phyloP scores from a whole-genome alignment of 2,329 filamentous ascomycete species.

The Claviceps paspali region DNA sequence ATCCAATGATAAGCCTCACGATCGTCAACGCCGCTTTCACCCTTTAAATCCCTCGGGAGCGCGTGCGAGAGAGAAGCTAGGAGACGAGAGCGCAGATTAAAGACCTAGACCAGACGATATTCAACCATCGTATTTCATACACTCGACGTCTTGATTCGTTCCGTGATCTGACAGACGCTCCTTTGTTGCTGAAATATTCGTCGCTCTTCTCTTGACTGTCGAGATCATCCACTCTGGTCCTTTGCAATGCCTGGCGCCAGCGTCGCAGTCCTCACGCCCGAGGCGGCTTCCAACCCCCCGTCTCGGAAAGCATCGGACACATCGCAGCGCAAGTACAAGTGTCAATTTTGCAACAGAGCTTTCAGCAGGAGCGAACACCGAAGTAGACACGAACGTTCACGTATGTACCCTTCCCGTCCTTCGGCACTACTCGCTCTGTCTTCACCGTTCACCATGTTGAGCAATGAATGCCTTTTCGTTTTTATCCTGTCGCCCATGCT shows the following conservation, averaged over 20 bases:
- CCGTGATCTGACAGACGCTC: conserved; percentile 7
- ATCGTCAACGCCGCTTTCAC: conserved; percentile 42
- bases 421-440: no score
- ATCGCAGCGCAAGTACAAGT: conserved; percentile 98
- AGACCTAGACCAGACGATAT: conserved; percentile 30
- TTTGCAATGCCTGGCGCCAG: conserved; percentile 54
- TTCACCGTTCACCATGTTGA: no score
- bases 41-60: conserved; percentile 58
- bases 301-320: conserved; percentile 61
- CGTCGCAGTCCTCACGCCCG: conserved; percentile 48
- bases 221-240: conserved; percentile 19
- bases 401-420: conserved; percentile 63
- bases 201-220: conserved; percentile 9
- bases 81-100: conserved; percentile 18
- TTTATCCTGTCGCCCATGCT: no score
- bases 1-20: conserved; percentile 37
- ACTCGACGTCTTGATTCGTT: conserved; percentile 13
- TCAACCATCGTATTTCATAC: conserved; percentile 41
- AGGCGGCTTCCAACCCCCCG: conserved; percentile 52
- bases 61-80: conserved; percentile 42
- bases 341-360: conserved; percentile 93
- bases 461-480: no score
- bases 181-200: conserved; percentile 10
- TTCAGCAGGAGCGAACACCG: conserved; percentile 96
- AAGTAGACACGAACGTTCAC: conserved; percentile 91